Base-by-base conservation (phyloP, 805 yeast genomes). In the Candida lessepsii region DNA sequence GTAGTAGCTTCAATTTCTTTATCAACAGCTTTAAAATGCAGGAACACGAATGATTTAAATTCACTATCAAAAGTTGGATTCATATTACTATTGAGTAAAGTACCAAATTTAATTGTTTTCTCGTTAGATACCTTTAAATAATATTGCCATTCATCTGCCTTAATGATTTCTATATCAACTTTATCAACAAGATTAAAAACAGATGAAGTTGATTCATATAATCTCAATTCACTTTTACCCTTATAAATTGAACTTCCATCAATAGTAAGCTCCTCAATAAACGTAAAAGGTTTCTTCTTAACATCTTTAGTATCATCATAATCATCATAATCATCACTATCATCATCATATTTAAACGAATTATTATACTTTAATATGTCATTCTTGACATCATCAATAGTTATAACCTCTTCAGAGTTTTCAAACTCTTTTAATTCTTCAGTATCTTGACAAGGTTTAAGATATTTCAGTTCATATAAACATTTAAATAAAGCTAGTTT, bases 381-480 rank as follows among this genome's bases (percentile, higher is more conserved):
- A 29, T 42, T 48, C 35, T 50, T 48, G 35, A 53, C 51, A 29
- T 50, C 54, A n/a, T 50, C 58, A 34, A 64, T 45, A 20, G 58
- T 39, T n/a, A 51, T 27, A 9, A 40, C 42, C 8, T 50, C 55
- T 39, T 54, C 50, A n/a, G 59, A 57, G 45, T 62, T 59, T 4
- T 75, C 71, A 50, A 86, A 84, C 50, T 83, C 84, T 26, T 71
- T 60, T 36, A 87, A 64, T 19, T 48, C 48, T 9, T 63, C 61
- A 1, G 73, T 54, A 4, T 29, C 44, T 6, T 30, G 28, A 3
- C 41, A 29, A 3, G 23, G 21, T 23, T 43, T 42, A 15, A 37
- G 48, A 26, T 43, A 86, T 54, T 83, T 86, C 48, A 80, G 74
- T 57, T 88, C 96, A 56, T 76, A 91, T 50, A 81, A 78, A 53